A percentile compares a stretch with the other conserved stretches of the same genome.
Conservation (phyloP, 2,329 filamentous ascomycete genomes). For the Didymosphaeria variabile region DNA sequence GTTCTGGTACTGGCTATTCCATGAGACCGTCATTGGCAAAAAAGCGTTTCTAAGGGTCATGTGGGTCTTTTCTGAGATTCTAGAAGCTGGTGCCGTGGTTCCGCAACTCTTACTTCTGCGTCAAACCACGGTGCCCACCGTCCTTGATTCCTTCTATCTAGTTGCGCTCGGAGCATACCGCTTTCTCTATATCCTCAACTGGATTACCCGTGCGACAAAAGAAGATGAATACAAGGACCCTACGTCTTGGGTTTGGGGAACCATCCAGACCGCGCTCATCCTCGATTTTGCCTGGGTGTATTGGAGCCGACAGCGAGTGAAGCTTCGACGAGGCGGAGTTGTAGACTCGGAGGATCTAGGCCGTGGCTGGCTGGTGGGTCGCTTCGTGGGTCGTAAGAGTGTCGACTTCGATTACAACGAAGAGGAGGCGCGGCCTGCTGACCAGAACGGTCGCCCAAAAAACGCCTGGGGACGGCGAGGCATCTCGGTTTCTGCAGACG, state of each 20-base stretch:
- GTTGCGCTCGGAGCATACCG: slow-evolving; percentile 87
- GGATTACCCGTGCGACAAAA: slow-evolving; percentile 76
- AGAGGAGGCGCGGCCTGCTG: slow-evolving; percentile 64
- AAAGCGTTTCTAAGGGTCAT: slow-evolving; percentile 61
- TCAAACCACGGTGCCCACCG: slow-evolving; percentile 93
- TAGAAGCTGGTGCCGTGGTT: slow-evolving; percentile 89
- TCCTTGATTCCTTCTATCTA: slow-evolving; percentile 97
- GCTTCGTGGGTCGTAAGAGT: slow-evolving; percentile 72
- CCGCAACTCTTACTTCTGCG: slow-evolving; percentile 91
- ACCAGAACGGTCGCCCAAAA: slow-evolving; percentile 29
- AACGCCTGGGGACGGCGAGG: slow-evolving; percentile 67
- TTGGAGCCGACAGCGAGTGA: slow-evolving; percentile 90
- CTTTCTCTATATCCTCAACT: slow-evolving; percentile 89
- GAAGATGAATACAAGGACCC: slow-evolving; percentile 68
- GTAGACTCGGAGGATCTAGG: slow-evolving; percentile 90
- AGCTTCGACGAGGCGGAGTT: slow-evolving; percentile 85
- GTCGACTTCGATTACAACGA: slow-evolving; percentile 62
- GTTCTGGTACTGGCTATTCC: slow-evolving; percentile 75
- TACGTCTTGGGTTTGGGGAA: slow-evolving; percentile 83
- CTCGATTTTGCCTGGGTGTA: slow-evolving; percentile 98
- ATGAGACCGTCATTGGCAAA: slow-evolving; percentile 55
- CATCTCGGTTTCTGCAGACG: slow-evolving; percentile 68
- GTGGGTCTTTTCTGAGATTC: slow-evolving; percentile 89
- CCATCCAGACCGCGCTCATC: slow-evolving; percentile 90
- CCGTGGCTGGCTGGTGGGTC: slow-evolving; percentile 82